Conservation (phyloP, 768 basidiomycete species). For the Russula emetica region DNA sequence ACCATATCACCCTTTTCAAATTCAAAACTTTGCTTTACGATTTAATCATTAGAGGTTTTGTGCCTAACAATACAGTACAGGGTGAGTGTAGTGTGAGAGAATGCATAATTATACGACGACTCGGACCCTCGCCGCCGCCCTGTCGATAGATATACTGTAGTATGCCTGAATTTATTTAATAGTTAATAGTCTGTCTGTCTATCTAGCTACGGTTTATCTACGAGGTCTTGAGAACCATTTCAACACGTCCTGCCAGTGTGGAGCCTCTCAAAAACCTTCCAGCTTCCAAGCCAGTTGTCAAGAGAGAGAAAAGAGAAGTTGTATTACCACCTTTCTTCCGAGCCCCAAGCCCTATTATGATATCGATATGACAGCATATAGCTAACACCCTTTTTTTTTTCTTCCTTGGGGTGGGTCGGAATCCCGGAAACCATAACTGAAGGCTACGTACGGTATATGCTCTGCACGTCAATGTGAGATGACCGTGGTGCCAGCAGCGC, state of each 20-base stretch:
- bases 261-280: not conserved
- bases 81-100: not conserved
- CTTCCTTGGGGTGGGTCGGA: no score
- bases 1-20: not conserved
- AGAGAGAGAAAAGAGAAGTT: not conserved
- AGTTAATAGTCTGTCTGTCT: not conserved
- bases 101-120: not conserved
- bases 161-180: conserved; percentile 15
- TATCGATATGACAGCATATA: not conserved
- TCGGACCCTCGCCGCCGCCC: not conserved
- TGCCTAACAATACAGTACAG: not conserved
- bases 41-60: not conserved
- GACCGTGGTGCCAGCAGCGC: no score
- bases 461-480: not conserved
- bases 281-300: conserved; percentile 6
- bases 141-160: not conserved
- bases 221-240: not conserved
- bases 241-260: not conserved
- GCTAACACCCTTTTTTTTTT: not conserved
- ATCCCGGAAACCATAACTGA: not conserved
- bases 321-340: not conserved
- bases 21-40: not conserved
- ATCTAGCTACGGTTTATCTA: conserved; percentile 21
- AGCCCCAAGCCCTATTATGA: not conserved
- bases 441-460: no score